Evolutionary conservation across 225 moss, liverwort and hornwort species (phyloP), one percentile per base, ranked within the genome.

Genomic region (Ulota crispa): DNA sequence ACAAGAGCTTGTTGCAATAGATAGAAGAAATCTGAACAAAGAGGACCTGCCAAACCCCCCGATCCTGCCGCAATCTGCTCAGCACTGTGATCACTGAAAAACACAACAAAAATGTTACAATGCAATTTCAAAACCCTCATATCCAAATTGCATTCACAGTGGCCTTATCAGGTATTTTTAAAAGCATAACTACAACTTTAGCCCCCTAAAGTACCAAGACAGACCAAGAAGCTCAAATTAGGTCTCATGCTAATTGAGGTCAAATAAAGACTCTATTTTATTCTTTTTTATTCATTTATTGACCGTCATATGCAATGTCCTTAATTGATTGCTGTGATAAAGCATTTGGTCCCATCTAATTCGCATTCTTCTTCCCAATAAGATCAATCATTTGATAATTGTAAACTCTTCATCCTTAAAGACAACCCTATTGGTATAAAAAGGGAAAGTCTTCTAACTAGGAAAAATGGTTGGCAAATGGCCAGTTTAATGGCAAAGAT

Each of bases 21-120:
- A 74, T 18, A 43, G 56, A 41, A 47, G 60, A 86, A 59, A 71
- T 83, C 65, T 80, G 75, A 66, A 61, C 68, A 77, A 14, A 30
- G 76, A 71, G 59, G 32, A 36, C 45, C 47, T 56, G 63, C 55
- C 83, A 11, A 73, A n/a, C 63, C 73, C 81, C 73, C 54, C 54
- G 53, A 27, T 39, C 27, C 67, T 12, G 62, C 64, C 73, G 56
- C 73, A 62, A 50, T 77, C 59, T 47, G 64, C 64, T 70, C 47
- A 4, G 59, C 21, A 65, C 56, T 57, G 83, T 39, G 77, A 69
- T 74, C 64, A 27, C 68, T 77, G 68, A 59, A 73, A 54, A 18
- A 43, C 63, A 62, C 1, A 27, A 56, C 53, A 57, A 39, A 76
- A 64, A n/a, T 26, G 78, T 45, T 47, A 55, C 37, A 30, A 79